Evolutionary conservation across 306 rosid genomes (phyloP), one percentile per base, ranked within the genome.

Genomic region (Urtica urens): DNA sequence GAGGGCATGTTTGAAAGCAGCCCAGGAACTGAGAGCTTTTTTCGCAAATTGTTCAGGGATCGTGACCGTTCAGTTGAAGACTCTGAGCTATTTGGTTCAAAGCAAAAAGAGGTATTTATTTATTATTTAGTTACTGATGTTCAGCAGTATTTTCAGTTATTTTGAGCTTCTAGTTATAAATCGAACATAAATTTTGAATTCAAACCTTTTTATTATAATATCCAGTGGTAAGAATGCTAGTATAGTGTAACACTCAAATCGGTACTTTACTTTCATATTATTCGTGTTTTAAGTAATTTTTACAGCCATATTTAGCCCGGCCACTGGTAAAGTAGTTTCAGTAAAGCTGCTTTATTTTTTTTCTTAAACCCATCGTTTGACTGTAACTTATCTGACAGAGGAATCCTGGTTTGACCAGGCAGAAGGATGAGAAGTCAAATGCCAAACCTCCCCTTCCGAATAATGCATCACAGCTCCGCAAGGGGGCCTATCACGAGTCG

Each of bases 11-110:
- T 59, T 64, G 94, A 85, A 71, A 79, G 85, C 69, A 90, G 95
- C 69, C 94, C 92, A 22, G 94, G 92, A 26, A 75, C 95, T 13
- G 95, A 85, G 69, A 77, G 53, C 12, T 85, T 85, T 65, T 90
- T 90, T 33, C 94, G 95, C 60, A 90, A 90, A 68, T 68, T 85
- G 70, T 85, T 90, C 52, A 73, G 76, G 62, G 95, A 90, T 37
- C 87, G 83, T 17, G 94, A 90, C 56, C 84, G 81, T 38, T 90
- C 94, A 22, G 72, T 90, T 22, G 99, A 85, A 72, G 95, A 90
- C 57, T 79, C 94, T 7, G 95, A 85, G 73, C 74, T 85, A 51
- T 73, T 81, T 59, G 92, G 87, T 69, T 75, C 77, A 35, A 90
- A 69, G 68, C 73, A 81, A 29, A 85, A 71, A 55, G 99, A 85